phyloP scores from a whole-genome alignment of 192 early-diverging fungal genomes.

The Podila verticillata region DNA sequence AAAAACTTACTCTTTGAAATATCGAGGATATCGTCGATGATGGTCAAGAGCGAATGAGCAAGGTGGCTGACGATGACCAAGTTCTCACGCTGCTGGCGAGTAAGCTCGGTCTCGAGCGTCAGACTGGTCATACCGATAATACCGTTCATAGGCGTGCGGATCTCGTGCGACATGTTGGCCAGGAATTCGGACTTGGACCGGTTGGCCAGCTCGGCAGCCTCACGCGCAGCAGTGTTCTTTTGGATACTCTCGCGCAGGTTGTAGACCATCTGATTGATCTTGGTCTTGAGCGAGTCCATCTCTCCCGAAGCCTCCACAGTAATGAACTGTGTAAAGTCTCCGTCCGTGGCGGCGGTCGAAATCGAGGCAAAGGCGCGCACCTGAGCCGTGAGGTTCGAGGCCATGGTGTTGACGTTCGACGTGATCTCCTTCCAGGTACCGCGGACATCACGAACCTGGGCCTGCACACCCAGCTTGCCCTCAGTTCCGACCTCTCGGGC shows the following conservation, averaged over 20 bases:
- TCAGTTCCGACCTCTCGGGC: constrained; percentile 81
- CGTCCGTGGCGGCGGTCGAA: constrained; percentile 74
- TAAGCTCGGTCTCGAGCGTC: constrained; percentile 80
- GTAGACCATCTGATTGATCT: constrained; percentile 88
- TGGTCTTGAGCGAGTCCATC: constrained; percentile 84
- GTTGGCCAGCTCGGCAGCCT: constrained; percentile 84
- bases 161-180: constrained; percentile 71
- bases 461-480: constrained; percentile 82
- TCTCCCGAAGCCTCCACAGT: constrained; percentile 84
- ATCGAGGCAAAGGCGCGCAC: constrained; percentile 87
- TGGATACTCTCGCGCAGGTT: constrained; percentile 80
- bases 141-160: constrained; percentile 84
- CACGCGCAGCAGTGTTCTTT: constrained; percentile 81
- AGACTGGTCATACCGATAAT: constrained; percentile 81
- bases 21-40: constrained; percentile 89
- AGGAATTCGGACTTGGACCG: constrained; percentile 80
- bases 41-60: constrained; percentile 75
- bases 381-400: constrained; percentile 76
- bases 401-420: constrained; percentile 80
- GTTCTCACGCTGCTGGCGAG: constrained; percentile 83
- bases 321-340: constrained; percentile 78
- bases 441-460: constrained; percentile 73
- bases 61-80: constrained; percentile 80
- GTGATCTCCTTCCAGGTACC: constrained; percentile 85
- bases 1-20: constrained; percentile 70